Evolutionary conservation across 2,329 filamentous ascomycete genomes (phyloP), one percentile per base, ranked within the genome.

Genomic region (Alternaria sp.): DNA sequence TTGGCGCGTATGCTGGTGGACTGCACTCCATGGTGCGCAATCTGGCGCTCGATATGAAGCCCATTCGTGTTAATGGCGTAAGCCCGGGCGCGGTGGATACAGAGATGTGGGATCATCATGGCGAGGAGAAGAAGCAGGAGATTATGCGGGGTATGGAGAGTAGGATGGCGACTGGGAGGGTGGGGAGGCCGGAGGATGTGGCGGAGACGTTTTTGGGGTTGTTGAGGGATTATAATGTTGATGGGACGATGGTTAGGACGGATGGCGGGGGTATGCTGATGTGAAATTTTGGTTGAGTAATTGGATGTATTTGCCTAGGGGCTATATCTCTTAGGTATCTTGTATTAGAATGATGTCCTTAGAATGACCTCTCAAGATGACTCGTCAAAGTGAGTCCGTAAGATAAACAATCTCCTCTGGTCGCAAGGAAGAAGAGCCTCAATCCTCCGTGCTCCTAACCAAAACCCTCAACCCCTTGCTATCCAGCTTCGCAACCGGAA

Each of bases 1-100:
- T 87, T 1, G 81, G 81, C 0, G 78, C 79, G 2, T 85, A 83
- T 56, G 83, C 82, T 0, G 83, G 85, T 0, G 88, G 84, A 0
- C 66, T 87, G 7, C 81, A 87, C 53, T 83, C 84, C 4, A 81
- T 90, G 73, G 81, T 83, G 3, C 81, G 86, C 2, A 84, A 82
- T 4, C 77, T 92, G 32, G 89, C 89, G 2, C 70, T 91, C 30
- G 89, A 91, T 69, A 71, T 92, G 59, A 84, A 83, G 65, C 90
- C 90, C 0, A 77, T 91, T 9, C 80, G 90, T 2, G 88, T 91
- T 25, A 92, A 92, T 72, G 72, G 85, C 0, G 86, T 91, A 1
- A 81, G 78, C 57, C 88, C 88, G 0, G 90, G 89, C 0, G 79
- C 82, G 0, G 81, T 84, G 28, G 76, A 82, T 43, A 84, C 83